Evolutionary conservation across 306 rosid species (phyloP).

Genomic region (Pyrus pyrifolia): DNA sequence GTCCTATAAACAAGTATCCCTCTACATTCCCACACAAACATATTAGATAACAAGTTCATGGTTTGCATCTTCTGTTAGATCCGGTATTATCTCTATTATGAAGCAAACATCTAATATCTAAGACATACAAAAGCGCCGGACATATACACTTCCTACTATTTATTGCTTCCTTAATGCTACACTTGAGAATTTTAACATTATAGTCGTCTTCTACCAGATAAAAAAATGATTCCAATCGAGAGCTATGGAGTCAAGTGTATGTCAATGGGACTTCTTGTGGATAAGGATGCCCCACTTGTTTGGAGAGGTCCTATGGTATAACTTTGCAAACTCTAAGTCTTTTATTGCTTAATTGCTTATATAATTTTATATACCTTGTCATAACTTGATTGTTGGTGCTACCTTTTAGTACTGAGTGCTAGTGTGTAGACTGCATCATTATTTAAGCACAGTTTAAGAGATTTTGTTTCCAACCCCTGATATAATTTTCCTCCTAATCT

Average conservation of each 20-base stretch:
- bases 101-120: neutral
- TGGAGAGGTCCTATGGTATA: conserved; percentile 99
- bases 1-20: neutral
- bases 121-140: neutral
- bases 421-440: neutral
- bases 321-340: conserved; percentile 3
- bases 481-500: neutral
- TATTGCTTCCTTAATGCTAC: neutral
- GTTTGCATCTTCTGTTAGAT: neutral
- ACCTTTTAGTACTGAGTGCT: neutral
- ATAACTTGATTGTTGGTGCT: neutral
- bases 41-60: neutral
- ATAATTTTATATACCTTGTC: neutral
- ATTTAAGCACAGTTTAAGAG: neutral
- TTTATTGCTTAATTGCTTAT: neutral
- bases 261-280: conserved; percentile 94
- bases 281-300: conserved; percentile 81
- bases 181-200: neutral
- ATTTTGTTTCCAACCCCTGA: neutral
- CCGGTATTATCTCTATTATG: neutral
- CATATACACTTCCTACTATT: neutral
- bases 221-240: conserved; percentile 85
- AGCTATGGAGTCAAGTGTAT: conserved; percentile 89
- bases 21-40: neutral
- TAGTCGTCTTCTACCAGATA: conserved; percentile 50